Percentiles rank a stretch among this genome's conserved stretches.
Evolutionary conservation across 2,329 filamentous ascomycete species (phyloP).

Genomic region (Cordyceps cicadae): DNA sequence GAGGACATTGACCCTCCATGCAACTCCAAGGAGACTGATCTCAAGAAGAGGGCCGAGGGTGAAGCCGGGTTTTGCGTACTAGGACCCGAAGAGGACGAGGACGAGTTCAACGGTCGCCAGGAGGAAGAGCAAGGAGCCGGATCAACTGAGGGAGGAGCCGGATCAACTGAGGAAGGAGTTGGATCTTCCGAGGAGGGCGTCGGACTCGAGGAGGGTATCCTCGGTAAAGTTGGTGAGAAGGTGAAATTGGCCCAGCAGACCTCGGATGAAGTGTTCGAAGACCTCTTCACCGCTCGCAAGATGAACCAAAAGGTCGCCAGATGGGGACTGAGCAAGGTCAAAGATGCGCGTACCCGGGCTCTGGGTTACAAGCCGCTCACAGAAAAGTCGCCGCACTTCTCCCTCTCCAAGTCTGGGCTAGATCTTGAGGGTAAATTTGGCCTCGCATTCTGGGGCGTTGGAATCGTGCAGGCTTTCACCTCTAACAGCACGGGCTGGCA

Average conservation of each 20-base stretch:
- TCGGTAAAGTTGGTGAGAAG: not conserved
- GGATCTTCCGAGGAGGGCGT: not conserved
- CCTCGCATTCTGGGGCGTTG: not conserved
- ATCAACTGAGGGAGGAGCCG: not conserved
- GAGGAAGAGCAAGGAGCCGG: not conserved
- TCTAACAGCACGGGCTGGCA: not conserved
- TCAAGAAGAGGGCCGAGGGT: not conserved
- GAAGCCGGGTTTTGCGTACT: not conserved
- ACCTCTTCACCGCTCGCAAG: slow-evolving; percentile 1
- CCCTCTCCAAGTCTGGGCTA: not conserved
- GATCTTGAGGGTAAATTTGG: not conserved
- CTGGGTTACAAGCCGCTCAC: not conserved
- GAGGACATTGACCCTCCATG: not conserved
- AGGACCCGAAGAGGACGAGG: not conserved
- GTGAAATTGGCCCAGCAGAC: not conserved
- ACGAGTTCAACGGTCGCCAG: not conserved
- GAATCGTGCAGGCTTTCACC: not conserved
- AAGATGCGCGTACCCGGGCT: not conserved
- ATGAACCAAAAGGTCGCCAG: not conserved
- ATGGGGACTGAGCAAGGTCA: not conserved
- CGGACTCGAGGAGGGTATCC: not conserved
- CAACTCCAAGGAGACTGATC: not conserved
- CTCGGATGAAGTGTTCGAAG: not conserved
- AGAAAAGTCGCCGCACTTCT: not conserved
- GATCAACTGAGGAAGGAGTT: not conserved